Base-by-base conservation (phyloP, 305 asterid species). In the Ruellia speciosa region DNA sequence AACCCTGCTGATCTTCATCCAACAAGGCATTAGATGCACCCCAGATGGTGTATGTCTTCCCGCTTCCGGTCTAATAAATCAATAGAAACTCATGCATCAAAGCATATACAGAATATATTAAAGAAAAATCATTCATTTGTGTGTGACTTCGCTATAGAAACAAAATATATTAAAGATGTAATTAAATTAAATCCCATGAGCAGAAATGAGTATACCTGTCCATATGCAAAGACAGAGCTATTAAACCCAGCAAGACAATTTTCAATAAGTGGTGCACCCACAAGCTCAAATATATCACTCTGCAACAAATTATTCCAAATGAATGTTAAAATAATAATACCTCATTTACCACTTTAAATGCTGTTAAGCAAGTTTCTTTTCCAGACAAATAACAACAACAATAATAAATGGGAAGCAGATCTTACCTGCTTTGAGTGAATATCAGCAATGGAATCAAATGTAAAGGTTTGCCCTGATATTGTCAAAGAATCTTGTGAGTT, bases 1-100 rank as follows among this genome's bases (percentile, higher is more conserved):
- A 72, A 62, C 99, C 99, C 73, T 84, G 90, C 69, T 81, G 84
- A 65, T 86, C 92, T 59, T 78, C 95, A 56, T 76, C 95, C 82
- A 81, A 67, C 81, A 82, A 81, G 66, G 94, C 72, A 62, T 81
- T 88, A 77, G 95, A 82, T 18, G 97, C 88, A 67, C 97, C 99
- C 99, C 99, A 93, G 24, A 93, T 77, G 14, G 99, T 93, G 67
- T 88, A 93, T 33, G 99, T 93, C 70, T 93, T 93, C 45, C 99
- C 99, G 40, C 99, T 93, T 33, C 99, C 99, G 9, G 99, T 93
- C 99, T 93, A 75, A 68, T 43, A 51, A 76, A 68, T 41, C 46
- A 66, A 64, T 24, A 69, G 37, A 47, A 46, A 20, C 34, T 60
- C 52, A 66, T 37, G 63, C 17, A 31, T 55, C 56, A 50, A 15